Evolutionary conservation across 2,329 filamentous ascomycete species (phyloP).

Genomic region (Cordyceps tenuipes): DNA sequence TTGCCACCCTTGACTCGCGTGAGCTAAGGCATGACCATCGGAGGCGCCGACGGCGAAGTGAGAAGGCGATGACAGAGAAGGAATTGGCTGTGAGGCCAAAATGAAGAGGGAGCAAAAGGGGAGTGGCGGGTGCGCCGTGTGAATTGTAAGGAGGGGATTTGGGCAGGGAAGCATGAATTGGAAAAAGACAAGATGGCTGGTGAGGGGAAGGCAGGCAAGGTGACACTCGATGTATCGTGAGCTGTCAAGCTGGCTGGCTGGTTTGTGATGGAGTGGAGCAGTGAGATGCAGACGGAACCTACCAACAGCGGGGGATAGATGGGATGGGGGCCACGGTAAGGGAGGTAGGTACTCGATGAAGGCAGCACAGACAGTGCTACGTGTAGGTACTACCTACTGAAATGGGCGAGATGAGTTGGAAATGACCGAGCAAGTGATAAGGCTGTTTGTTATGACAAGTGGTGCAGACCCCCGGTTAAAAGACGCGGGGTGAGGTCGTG

Average conservation of each 20-base stretch:
- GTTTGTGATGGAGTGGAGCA: slow-evolving; percentile 3
- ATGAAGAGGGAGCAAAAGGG: background rate
- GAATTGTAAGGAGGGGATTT: background rate
- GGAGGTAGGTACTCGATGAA: background rate
- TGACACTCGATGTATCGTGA: slow-evolving; percentile 8
- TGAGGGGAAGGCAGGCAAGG: background rate
- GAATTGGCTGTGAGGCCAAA: background rate
- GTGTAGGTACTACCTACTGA: background rate
- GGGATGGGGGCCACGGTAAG: background rate
- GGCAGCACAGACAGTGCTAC: background rate
- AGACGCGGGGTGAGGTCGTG: background rate
- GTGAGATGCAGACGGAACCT: background rate
- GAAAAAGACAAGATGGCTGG: background rate
- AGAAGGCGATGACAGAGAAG: background rate
- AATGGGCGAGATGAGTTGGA: background rate
- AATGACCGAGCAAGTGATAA: background rate
- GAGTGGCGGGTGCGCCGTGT: background rate
- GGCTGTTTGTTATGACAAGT: slow-evolving; percentile 5
- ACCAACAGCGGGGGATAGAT: background rate
- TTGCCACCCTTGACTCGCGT: slow-evolving; percentile 12
- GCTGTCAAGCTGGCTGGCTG: background rate
- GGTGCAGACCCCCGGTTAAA: background rate
- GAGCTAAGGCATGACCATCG: slow-evolving; percentile 8
- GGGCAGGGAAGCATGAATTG: background rate
- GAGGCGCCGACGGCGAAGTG: slow-evolving; percentile 7